These are phyloP conservation scores for Jamesozyma jinghongensis DNA, from an alignment of 805 yeast species.

Conservation along the genomic window DNA sequence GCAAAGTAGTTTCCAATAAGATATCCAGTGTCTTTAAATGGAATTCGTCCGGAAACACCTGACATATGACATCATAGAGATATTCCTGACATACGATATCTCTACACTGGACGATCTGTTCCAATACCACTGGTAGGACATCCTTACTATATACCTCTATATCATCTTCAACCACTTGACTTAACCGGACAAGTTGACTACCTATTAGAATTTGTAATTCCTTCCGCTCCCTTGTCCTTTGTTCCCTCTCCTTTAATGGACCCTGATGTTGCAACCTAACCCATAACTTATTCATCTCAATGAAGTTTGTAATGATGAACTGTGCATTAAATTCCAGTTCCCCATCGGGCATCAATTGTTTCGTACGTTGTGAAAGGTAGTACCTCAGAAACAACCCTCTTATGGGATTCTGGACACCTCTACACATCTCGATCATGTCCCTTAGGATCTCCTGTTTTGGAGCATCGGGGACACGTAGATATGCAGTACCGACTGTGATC, in stretches of 20 bases:
- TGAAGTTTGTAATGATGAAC: slow-evolving; percentile 76
- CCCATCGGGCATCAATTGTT: slow-evolving; percentile 32
- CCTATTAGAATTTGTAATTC: slow-evolving; percentile 91
- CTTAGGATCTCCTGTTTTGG: slow-evolving; percentile 81
- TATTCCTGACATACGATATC: slow-evolving; percentile 91
- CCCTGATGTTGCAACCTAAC: slow-evolving; percentile 95
- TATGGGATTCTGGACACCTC: slow-evolving; percentile 93
- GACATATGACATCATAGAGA: slow-evolving; percentile 80
- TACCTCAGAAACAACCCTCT: slow-evolving; percentile 86
- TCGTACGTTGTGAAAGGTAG: slow-evolving; percentile 76
- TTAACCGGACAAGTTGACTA: slow-evolving; percentile 77
- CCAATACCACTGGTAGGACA: slow-evolving; percentile 71
- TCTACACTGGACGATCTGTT: slow-evolving; percentile 85
- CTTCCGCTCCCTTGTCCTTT: slow-evolving; percentile 69
- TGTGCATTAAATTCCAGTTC: slow-evolving; percentile 36
- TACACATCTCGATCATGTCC: slow-evolving; percentile 96
- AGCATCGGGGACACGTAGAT: slow-evolving; percentile 57
- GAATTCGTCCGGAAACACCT: slow-evolving; percentile 89
- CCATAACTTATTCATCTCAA: slow-evolving; percentile 98
- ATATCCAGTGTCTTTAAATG: slow-evolving; percentile 66
- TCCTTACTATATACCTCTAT: slow-evolving; percentile 35
- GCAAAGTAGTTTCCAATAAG: slow-evolving; percentile 55
- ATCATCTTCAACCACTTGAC: slow-evolving; percentile 75
- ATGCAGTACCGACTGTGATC: slow-evolving; percentile 91
- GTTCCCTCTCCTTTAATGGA: slow-evolving; percentile 68